Evolutionary conservation across 2,329 filamentous ascomycete genomes (phyloP), one percentile per base, ranked within the genome.

Genomic region (Pestalotiopsis sp.): DNA sequence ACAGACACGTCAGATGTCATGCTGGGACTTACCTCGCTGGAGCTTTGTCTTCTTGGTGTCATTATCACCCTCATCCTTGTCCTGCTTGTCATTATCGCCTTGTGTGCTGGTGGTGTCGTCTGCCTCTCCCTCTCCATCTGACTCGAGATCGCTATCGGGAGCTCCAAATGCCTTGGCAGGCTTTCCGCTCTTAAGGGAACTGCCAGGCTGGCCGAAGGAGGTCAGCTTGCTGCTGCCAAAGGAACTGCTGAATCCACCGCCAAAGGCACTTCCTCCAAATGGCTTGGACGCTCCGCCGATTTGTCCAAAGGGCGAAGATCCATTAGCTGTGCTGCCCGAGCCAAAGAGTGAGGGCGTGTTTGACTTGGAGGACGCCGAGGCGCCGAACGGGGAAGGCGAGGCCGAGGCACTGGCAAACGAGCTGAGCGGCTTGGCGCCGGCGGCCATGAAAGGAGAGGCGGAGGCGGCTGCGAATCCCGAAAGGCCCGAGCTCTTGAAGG

Each of bases 111-210:
- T 80, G 2, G 76, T 79, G 2, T 79, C 80, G 6, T 78, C 79
- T 11, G 79, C 80, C 4, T 80, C 81, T 2, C 78, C 80, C 12
- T 80, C 80, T n/a, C 84, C 82, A 7, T 80, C 82, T 9, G 86
- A 86, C 56, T 89, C 88, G 2, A 83, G 85, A 63, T 91, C 90
- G 69, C 88, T 91, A 52, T 90, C 90, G 1, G 93, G 88, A 13
- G 93, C 92, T 39, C 94, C 94, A 77, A 97, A 96, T 0, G 93
- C 87, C 79, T 89, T 93, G 3, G 87, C 85, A 14, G 89, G 85
- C 78, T 92, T 93, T 69, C 85, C 85, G 68, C 83, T 88, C 75
- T 84, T 86, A 52, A 86, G 80, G 13, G 80, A 81, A 45, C 81
- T 81, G 64, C 86, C 88, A 25, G 90, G 86, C 60, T 90, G 90